Conservation (phyloP, 2,329 filamentous ascomycete species). For the Lachnellula suecica region DNA sequence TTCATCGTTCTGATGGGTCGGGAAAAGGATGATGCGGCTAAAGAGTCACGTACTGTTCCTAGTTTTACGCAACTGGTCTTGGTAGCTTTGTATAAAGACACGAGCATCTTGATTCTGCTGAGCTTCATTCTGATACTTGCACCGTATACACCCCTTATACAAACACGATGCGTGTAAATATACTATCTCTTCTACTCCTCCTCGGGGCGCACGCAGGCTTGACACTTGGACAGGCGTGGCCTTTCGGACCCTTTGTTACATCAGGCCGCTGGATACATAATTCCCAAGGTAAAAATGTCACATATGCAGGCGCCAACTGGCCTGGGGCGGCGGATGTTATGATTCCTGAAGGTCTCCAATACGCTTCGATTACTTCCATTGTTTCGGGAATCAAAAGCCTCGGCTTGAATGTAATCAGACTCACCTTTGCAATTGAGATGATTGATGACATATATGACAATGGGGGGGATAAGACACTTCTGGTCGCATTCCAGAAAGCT, state of each 20-base stretch:
- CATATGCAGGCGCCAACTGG: slow-evolving; percentile 61
- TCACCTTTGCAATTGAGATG: slow-evolving; percentile 62
- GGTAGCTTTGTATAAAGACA: too few species aligned
- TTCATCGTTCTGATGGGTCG: too few species aligned
- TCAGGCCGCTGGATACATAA: slow-evolving; percentile 40
- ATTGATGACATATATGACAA: slow-evolving; percentile 54
- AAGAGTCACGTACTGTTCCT: background rate
- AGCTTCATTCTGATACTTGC: background rate
- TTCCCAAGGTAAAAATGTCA: slow-evolving; percentile 39
- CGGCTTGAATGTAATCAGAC: slow-evolving; percentile 59
- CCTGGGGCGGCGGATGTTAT: slow-evolving; percentile 60
- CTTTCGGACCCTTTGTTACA: slow-evolving; percentile 27
- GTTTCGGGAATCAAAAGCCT: slow-evolving; percentile 54
- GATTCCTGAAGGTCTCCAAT: slow-evolving; percentile 63
- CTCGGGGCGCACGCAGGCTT: background rate
- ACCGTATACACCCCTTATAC: background rate
- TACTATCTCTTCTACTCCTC: background rate
- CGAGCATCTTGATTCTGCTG: background rate
- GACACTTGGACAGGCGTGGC: slow-evolving; percentile 21
- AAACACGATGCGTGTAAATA: background rate
- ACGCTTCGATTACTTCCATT: slow-evolving; percentile 54
- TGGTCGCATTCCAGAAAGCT: slow-evolving; percentile 41
- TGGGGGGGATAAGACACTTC: slow-evolving; percentile 43
- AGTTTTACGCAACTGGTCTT: too few species aligned
- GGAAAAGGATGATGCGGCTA: background rate